phyloP scores from a whole-genome alignment of 345 rosid genomes.

The Iberis pinnata region DNA sequence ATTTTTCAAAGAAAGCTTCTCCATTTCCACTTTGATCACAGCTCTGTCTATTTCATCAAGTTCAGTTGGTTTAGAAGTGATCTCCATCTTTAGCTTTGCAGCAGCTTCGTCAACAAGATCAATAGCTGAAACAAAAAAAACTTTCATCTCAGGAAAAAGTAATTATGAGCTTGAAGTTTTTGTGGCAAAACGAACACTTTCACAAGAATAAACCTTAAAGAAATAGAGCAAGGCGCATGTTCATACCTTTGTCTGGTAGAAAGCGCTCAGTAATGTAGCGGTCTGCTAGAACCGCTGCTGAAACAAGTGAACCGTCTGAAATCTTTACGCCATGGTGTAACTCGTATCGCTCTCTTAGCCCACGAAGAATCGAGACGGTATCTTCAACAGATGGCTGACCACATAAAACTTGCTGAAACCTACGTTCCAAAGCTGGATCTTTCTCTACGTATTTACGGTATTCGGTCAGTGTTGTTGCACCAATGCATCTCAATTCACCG shows the following conservation, averaged over 20 bases:
- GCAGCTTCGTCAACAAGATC: constrained; percentile 98
- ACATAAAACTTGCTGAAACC: constrained; percentile 95
- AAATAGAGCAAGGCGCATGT: neutral
- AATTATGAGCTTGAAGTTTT: neutral
- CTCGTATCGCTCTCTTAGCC: constrained; percentile 79
- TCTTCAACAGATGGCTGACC: constrained; percentile 91
- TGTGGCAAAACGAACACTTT: neutral
- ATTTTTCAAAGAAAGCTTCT: constrained; percentile 74
- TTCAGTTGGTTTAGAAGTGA: constrained; percentile 91
- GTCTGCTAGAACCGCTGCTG: constrained; percentile 82
- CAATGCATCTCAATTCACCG: constrained; percentile 84
- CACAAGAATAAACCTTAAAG: neutral
- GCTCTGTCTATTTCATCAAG: constrained; percentile 86
- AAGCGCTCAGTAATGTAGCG: constrained; percentile 86
- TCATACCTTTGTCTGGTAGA: constrained; percentile 88
- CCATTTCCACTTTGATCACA: constrained; percentile 86
- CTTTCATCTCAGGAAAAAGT: neutral
- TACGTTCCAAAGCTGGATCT: constrained; percentile 84
- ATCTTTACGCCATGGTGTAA: constrained; percentile 90
- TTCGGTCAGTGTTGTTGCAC: constrained; percentile 85
- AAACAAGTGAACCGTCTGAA: constrained; percentile 85
- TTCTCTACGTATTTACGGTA: constrained; percentile 88
- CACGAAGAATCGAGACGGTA: constrained; percentile 85
- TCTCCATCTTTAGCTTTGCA: constrained; percentile 96
- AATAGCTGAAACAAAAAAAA: constrained; percentile 54